Conservation (phyloP, 148 eudicot species). For the Mesembryanthemum crystallinum region DNA sequence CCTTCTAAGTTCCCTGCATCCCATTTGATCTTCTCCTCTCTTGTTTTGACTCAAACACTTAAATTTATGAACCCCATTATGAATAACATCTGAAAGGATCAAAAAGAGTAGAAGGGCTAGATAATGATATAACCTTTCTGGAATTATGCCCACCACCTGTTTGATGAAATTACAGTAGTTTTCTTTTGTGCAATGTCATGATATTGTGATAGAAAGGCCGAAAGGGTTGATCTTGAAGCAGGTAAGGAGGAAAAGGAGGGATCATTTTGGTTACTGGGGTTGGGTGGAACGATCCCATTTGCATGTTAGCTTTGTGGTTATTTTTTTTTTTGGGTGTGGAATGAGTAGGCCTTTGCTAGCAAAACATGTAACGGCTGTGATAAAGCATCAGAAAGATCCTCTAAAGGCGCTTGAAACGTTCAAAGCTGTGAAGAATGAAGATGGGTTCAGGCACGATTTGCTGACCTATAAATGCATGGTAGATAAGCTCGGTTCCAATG, state of each 20-base stretch:
- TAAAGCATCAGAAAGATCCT: slow-evolving; percentile 79
- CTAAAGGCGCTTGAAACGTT: slow-evolving; percentile 80
- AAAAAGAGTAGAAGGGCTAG: neutral
- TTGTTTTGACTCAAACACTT: no score
- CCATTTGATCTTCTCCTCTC: neutral
- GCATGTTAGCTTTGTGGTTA: slow-evolving; percentile 12
- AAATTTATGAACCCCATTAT: neutral
- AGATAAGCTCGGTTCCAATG: slow-evolving; percentile 75
- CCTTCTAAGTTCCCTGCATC: neutral
- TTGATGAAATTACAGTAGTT: slow-evolving; percentile 26
- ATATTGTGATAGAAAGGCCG: neutral
- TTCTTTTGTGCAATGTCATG: slow-evolving; percentile 8
- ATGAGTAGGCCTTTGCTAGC: slow-evolving; percentile 72
- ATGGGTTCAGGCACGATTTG: slow-evolving; percentile 70
- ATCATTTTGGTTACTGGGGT: neutral
- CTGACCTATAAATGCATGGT: slow-evolving; percentile 64
- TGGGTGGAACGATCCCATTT: neutral
- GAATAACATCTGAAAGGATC: neutral
- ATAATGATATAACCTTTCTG: neutral
- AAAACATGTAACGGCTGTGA: slow-evolving; percentile 84
- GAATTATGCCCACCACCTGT: slow-evolving; percentile 30
- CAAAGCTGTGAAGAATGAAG: slow-evolving; percentile 64
- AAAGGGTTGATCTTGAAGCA: slow-evolving; percentile 3
- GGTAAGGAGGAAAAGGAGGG: neutral
- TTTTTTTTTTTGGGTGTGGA: slow-evolving; percentile 12